These are phyloP conservation scores for Plasmopara halstedii DNA, from an alignment of 352 stramenopile genomes.

Conservation along the genomic window DNA sequence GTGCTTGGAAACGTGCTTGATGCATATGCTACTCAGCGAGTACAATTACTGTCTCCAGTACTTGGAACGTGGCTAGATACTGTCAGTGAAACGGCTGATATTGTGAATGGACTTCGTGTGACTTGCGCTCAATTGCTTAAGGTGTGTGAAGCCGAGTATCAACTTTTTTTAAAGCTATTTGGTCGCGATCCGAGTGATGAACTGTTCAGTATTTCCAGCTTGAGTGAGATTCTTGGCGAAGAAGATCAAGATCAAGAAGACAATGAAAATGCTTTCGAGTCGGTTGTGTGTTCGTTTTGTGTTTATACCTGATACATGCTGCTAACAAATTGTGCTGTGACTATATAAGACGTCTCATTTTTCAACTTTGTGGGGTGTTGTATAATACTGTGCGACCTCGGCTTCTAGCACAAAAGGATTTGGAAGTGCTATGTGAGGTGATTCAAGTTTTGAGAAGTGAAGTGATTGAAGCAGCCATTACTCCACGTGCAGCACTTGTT, in stretches of 20 bases:
- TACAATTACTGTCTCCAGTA: slow-evolving; percentile 46
- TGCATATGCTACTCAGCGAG: slow-evolving; percentile 49
- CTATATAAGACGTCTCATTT: slow-evolving; percentile 51
- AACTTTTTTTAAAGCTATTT: slow-evolving; percentile 68
- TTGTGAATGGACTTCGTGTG: slow-evolving; percentile 66
- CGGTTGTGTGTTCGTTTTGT: no score
- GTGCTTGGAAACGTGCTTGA: slow-evolving; percentile 46
- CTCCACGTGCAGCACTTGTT: slow-evolving; percentile 36
- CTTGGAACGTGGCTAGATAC: slow-evolving; percentile 42
- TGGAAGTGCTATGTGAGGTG: slow-evolving; percentile 71
- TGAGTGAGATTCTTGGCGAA: slow-evolving; percentile 2
- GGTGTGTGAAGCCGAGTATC: slow-evolving; percentile 70
- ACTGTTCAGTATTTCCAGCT: slow-evolving; percentile 34
- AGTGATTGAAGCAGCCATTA: slow-evolving; percentile 66
- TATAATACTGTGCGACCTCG: slow-evolving; percentile 67
- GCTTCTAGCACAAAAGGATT: slow-evolving; percentile 63
- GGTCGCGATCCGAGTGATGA: slow-evolving; percentile 44
- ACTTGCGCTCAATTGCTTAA: slow-evolving; percentile 57
- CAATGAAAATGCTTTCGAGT: no score
- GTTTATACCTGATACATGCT: neutral
- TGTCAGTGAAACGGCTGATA: slow-evolving; percentile 48
- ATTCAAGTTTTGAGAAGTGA: slow-evolving; percentile 73
- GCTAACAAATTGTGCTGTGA: slow-evolving; percentile 1
- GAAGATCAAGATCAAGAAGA: no score
- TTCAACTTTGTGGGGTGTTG: slow-evolving; percentile 62